A percentile compares a stretch with the other conserved stretches of the same genome.
Evolutionary conservation across 495 filamentous ascomycete genomes (phyloP).

Genomic region (Halenospora varia): DNA sequence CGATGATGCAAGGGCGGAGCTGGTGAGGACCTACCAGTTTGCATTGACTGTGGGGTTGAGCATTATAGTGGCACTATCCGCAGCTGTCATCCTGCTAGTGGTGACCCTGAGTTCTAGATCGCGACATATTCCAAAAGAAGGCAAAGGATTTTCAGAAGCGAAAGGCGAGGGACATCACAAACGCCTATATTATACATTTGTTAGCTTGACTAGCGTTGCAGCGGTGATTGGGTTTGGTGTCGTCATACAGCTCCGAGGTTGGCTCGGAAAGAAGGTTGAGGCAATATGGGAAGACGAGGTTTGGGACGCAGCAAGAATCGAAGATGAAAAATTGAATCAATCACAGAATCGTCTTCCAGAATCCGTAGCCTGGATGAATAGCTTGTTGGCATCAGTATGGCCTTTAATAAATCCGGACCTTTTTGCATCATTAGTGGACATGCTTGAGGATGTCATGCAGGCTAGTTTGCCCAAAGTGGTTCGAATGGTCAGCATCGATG

Average conservation of each 20-base stretch:
- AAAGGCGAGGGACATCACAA: background rate
- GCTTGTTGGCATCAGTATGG: slow-evolving; percentile 58
- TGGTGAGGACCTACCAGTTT: slow-evolving; percentile 41
- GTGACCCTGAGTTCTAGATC: slow-evolving; percentile 6
- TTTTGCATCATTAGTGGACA: slow-evolving; percentile 59
- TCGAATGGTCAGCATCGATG: slow-evolving; percentile 64
- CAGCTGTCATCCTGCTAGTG: slow-evolving; percentile 23
- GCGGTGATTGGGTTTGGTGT: slow-evolving; percentile 28
- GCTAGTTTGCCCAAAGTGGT: slow-evolving; percentile 58
- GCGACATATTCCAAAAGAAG: background rate
- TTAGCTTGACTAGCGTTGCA: slow-evolving; percentile 24
- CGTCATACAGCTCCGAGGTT: slow-evolving; percentile 43
- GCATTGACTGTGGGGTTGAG: slow-evolving; percentile 41
- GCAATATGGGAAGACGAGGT: slow-evolving; percentile 57
- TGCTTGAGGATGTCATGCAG: slow-evolving; percentile 71
- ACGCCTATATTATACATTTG: slow-evolving; percentile 21
- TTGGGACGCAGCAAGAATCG: slow-evolving; percentile 52
- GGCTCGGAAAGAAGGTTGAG: slow-evolving; percentile 47
- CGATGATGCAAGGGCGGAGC: slow-evolving; percentile 40
- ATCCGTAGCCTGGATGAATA: slow-evolving; percentile 64
- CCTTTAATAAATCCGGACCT: slow-evolving; percentile 68
- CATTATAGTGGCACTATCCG: slow-evolving; percentile 28
- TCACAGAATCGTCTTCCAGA: slow-evolving; percentile 46
- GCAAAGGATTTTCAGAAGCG: background rate
- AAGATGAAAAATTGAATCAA: slow-evolving; percentile 35